phyloP scores from a whole-genome alignment of 805 yeast genomes.

The Pichia ethanolica region DNA sequence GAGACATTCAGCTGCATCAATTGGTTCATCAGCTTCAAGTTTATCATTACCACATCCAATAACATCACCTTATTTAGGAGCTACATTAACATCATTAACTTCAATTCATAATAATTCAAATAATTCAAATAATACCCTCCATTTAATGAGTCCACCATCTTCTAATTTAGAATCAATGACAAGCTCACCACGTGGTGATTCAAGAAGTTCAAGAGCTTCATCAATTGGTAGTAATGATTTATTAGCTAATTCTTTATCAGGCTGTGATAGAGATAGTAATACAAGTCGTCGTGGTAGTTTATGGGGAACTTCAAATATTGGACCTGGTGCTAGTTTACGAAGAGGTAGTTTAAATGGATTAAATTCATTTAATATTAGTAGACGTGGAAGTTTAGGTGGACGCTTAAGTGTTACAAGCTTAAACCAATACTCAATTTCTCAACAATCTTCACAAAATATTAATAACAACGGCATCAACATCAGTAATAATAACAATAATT shows the following conservation, averaged over 20 bases:
- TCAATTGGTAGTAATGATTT: slow-evolving; percentile 10
- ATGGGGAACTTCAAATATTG: slow-evolving; percentile 9
- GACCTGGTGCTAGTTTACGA: neutral
- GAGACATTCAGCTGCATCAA: slow-evolving; percentile 29
- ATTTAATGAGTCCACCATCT: slow-evolving; percentile 3
- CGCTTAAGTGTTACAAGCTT: slow-evolving; percentile 11
- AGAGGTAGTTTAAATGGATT: slow-evolving; percentile 6
- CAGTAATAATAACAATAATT: no score
- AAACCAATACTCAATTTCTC: slow-evolving; percentile 11
- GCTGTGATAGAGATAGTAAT: slow-evolving; percentile 2
- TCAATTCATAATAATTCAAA: neutral
- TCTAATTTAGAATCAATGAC: slow-evolving; percentile 4
- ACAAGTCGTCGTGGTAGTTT: slow-evolving; percentile 10
- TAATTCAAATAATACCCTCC: neutral
- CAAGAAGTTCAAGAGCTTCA: slow-evolving; percentile 11
- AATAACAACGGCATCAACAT: neutral
- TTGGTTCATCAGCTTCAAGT: slow-evolving; percentile 7
- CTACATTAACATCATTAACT: slow-evolving; percentile 3
- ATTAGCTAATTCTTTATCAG: neutral
- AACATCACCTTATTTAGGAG: slow-evolving; percentile 10
- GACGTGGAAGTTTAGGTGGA: slow-evolving; percentile 7
- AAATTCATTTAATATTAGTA: slow-evolving; percentile 3
- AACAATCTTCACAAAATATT: neutral
- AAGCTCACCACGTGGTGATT: slow-evolving; percentile 8
- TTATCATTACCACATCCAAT: slow-evolving; percentile 20